Evolutionary conservation across 192 early-diverging fungal genomes (phyloP), one percentile per base, ranked within the genome.

Genomic region (Rhizophagus prolifer): DNA sequence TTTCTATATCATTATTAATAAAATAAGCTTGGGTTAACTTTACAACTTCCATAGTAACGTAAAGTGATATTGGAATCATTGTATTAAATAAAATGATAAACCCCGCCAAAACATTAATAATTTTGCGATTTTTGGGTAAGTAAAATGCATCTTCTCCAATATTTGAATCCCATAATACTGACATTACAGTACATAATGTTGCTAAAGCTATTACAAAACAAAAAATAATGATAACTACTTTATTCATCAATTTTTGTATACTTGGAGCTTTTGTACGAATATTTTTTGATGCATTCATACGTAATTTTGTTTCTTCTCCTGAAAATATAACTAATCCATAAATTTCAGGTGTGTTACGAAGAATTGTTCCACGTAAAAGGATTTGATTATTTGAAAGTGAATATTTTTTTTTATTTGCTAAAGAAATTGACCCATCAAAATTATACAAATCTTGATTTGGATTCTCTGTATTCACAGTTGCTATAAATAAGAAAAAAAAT

Each of bases 61-160:
- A 95, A 65, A 96, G 88, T 47, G 94, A 95, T 44, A 95, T 93
- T 0, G 94, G 94, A 68, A 96, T 94, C 84, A 95, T 85, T 30
- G 92, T 91, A 75, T 94, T 94, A 85, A 90, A 94, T 69, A 95
- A 86, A 44, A 94, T 90, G 66, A 95, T 85, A 83, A 88, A 94
- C 10, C 89, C 88, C 77, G 95, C 92, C 4, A 88, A 82, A 5
- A 82, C 79, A 50, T 81, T 71, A 67, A 86, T 66, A 58, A 81
- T 78, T 12, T 76, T 73, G 1, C 76, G 5, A 81, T 83, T 76
- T 14, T 28, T 69, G 1, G 71, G 68, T 25, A 90, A 75, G 68
- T 92, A 92, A 89, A 89, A 91, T 59, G 85, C 82, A 28, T 72
- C 38, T 8, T 41, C 50, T 7, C 70, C 77, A 10, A 77, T 62